Base-by-base conservation (phyloP, 139 green algal genomes). In the Astrephomene gubernaculifera region DNA sequence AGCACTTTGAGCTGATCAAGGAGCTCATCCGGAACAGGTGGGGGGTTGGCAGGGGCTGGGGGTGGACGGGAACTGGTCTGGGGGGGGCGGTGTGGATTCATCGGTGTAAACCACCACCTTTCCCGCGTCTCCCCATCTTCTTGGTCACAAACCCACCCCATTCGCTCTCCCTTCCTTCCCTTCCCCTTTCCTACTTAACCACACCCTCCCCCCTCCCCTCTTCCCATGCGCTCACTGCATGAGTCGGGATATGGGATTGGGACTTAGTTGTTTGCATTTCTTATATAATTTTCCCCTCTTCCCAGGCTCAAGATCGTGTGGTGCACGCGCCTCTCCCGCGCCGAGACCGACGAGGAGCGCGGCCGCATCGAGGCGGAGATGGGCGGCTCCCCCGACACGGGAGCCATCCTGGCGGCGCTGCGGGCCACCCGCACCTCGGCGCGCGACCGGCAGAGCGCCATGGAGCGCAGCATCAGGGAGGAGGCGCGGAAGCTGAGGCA, bases 1-100 rank as follows among this genome's bases (percentile, higher is more conserved):
- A 99, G 71, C 94, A 97, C 81, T 99, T 99, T 88, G 94, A 97
- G 60, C 89, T 99, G 25, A 96, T 99, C 92, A 99, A 99, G 92
- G 88, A 96, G 89, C 93, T 99, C 83, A 81, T 99, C 68, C 74
- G 86, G 19, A 98, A 99, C 90, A 90, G 84, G 83, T 87, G 71
- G 6, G 81, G 33, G 6, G 49, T 17, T 57, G 12, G 49, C 49
- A 17, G 12, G 49, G 49, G 49, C 49, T 25, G 49, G 49, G 27
- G 69, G 4, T 8, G 25, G 41, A 36, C n/a, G 65, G 35, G 36
- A 4, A n/a, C 8, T 9, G n/a, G 38, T 38, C n/a, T 6, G 6
- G 17, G 61, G n/a, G 29, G 61, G 17, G 61, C n/a, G n/a, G n/a
- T n/a, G n/a, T n/a, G n/a, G n/a, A n/a, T n/a, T n/a, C n/a, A n/a